phyloP scores from a whole-genome alignment of 768 basidiomycete genomes.

The Russula virescens region DNA sequence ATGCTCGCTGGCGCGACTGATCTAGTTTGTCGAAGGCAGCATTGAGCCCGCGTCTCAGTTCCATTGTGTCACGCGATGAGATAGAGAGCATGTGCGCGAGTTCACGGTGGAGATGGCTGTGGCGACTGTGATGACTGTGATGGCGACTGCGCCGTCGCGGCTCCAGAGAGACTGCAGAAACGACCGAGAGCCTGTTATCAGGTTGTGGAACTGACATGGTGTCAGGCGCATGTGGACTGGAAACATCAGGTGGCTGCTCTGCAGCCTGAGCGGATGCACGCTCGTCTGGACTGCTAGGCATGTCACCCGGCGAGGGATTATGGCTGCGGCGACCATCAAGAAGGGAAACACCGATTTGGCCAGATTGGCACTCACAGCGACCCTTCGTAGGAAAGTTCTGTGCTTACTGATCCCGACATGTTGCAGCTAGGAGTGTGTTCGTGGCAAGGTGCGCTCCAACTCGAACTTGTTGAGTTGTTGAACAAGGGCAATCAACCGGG shows the following conservation, averaged over 20 bases:
- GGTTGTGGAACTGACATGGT: background rate
- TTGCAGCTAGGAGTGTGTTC: no score
- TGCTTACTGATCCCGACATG: constrained; percentile 11
- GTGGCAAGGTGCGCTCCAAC: no score
- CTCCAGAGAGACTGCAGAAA: constrained; percentile 22
- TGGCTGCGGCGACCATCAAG: constrained; percentile 13
- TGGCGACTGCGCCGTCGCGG: constrained; percentile 21
- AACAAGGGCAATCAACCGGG: background rate
- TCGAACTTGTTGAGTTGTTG: no score
- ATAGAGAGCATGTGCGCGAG: constrained; percentile 22
- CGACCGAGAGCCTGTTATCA: constrained; percentile 16
- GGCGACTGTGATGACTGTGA: constrained; percentile 8
- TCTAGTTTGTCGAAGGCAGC: constrained; percentile 34
- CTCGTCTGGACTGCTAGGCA: background rate
- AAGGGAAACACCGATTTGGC: constrained; percentile 1
- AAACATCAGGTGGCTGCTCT: background rate
- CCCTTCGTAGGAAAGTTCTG: constrained; percentile 14
- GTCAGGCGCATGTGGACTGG: background rate
- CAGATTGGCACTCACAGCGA: constrained; percentile 10
- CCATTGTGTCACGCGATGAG: constrained; percentile 26
- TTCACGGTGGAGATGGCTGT: constrained; percentile 21
- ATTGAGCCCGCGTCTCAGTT: constrained; percentile 28
- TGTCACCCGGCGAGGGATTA: background rate
- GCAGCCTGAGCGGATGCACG: background rate
- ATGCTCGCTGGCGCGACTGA: constrained; percentile 38